These are phyloP conservation scores for Arxiozyma telluris DNA, from an alignment of 1,139 yeast species.

Conservation along the genomic window DNA sequence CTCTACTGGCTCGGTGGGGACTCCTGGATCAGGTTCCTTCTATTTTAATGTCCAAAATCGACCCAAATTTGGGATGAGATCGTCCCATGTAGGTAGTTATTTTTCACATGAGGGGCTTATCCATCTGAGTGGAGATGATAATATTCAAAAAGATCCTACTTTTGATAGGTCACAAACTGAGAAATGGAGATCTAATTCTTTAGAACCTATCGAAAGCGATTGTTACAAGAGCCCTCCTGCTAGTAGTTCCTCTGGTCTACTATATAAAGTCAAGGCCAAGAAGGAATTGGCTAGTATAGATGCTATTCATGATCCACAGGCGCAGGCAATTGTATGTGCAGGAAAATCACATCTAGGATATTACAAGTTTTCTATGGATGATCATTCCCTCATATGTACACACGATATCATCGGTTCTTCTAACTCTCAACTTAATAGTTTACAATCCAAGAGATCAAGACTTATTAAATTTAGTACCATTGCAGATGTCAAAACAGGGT, in stretches of 20 bases:
- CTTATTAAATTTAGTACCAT: conserved; percentile 40
- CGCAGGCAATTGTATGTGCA: conserved; percentile 23
- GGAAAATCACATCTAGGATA: conserved; percentile 29
- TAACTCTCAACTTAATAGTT: conserved; percentile 6
- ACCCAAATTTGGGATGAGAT: conserved; percentile 11
- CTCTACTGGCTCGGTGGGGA: not conserved
- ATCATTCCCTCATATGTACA: conserved; percentile 13
- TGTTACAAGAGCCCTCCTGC: not conserved
- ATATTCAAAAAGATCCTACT: not conserved
- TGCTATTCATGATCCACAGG: conserved; percentile 23
- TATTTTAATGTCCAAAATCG: conserved; percentile 6
- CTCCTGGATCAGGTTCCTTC: conserved; percentile 1
- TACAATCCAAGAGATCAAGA: conserved; percentile 14
- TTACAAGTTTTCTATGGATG: conserved; percentile 21
- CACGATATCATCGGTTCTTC: conserved; percentile 18
- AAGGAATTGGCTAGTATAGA: conserved; percentile 29
- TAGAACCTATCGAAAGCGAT: conserved; percentile 1
- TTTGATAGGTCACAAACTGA: not conserved
- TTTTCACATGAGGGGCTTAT: conserved; percentile 9
- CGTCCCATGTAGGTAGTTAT: conserved; percentile 10
- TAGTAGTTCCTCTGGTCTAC: conserved; percentile 13
- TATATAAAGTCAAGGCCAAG: conserved; percentile 13
- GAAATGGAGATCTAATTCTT: not conserved
- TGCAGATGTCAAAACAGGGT: conserved; percentile 42
- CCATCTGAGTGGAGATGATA: conserved; percentile 2